These are phyloP conservation scores for Pneumocystis sp. DNA, from an alignment of 1,139 yeast genomes.

Conservation along the genomic window DNA sequence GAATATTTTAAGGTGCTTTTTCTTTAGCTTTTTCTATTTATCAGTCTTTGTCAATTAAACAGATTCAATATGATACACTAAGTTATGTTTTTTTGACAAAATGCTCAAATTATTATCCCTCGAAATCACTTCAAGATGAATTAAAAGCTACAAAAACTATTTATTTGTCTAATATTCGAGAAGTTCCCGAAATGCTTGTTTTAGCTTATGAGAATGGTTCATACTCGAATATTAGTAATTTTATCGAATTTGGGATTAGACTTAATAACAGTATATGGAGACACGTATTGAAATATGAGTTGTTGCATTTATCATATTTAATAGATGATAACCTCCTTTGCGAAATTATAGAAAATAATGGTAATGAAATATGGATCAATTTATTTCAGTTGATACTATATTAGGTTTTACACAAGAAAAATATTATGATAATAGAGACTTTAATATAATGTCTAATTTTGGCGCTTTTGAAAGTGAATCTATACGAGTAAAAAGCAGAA, in stretches of 20 bases:
- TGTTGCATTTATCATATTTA: neutral
- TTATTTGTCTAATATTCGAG: slow-evolving; percentile 39
- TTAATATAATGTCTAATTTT: neutral
- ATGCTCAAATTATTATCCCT: slow-evolving; percentile 18
- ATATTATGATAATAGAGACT: neutral
- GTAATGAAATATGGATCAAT: neutral
- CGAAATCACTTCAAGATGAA: neutral
- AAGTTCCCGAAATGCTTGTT: slow-evolving; percentile 33
- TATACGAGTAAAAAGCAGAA: neutral
- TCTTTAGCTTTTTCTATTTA: slow-evolving; percentile 38
- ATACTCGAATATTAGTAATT: slow-evolving; percentile 48
- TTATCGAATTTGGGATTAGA: slow-evolving; percentile 33
- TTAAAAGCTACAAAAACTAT: slow-evolving; percentile 19
- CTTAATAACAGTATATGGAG: slow-evolving; percentile 14
- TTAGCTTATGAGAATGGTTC: slow-evolving; percentile 41
- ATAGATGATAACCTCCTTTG: neutral
- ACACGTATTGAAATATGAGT: slow-evolving; percentile 5
- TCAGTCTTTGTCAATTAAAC: slow-evolving; percentile 46
- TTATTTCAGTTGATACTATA: neutral
- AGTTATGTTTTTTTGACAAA: slow-evolving; percentile 38
- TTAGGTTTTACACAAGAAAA: neutral
- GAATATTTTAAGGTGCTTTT: slow-evolving; percentile 27
- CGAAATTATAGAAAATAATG: neutral
- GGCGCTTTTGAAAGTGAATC: neutral
- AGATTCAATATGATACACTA: slow-evolving; percentile 66